Evolutionary conservation across 441 rosid species (phyloP), one percentile per base, ranked within the genome.

Genomic region (Flueggea neowawraea): DNA sequence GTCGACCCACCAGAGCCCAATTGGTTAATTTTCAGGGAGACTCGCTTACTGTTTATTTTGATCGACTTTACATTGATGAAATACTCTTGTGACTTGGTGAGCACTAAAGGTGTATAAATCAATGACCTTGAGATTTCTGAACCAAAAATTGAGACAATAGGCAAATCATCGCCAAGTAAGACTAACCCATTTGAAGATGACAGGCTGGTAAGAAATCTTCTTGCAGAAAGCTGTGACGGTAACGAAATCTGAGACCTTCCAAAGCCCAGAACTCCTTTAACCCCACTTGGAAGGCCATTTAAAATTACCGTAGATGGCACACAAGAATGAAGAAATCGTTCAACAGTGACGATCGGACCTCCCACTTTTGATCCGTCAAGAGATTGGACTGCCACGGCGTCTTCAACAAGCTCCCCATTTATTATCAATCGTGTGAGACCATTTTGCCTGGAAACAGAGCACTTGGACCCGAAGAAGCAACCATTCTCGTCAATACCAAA

Each of bases 231-330:
- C 54, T 45, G 52, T 12, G 63, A 47, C 16, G 33, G 33, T 4
- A 13, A 45, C 45, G 31, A 16, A 53, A 60, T 41, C 16, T 12
- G 50, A 10, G 45, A 22, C 32, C 63, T 78, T 54, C 91, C 89
- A 2, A 87, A 61, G 32, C 95, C 95, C 58, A 85, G 17, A 55
- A 82, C 61, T 12, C 89, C 95, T 16, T 57, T 69, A 22, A 78
- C 75, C 1, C 65, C 51, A n/a, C 59, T 62, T 13, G 90, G 75
- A 8, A 87, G 77, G 36, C 86, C 91, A 9, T 63, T 67, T 50
- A 79, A 70, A 56, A 72, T 16, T 47, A 7, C 28, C 28, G 28
- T 2, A 22, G 28, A 22, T 3, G 85, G 79, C 0, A 73, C 69
- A 66, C 86, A 78, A 10, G 85, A 72, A 54, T 78, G 78, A 6